Conservation (phyloP, 228 moss, liverwort and hornwort genomes). For the Sphagnum fallax region DNA sequence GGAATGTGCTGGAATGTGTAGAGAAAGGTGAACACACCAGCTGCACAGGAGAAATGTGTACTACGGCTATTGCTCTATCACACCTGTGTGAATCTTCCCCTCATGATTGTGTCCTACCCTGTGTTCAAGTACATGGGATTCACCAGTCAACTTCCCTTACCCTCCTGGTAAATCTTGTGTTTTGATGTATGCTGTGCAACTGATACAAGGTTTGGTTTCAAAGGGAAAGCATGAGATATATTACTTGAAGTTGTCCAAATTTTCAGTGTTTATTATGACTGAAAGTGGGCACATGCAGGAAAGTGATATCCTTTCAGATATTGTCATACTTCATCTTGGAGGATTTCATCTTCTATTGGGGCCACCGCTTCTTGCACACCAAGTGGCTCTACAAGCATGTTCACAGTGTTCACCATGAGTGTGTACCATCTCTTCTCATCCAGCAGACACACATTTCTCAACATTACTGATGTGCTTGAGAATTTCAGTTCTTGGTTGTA, state of each 20-base stretch:
- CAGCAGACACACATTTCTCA: too few relatives aligned
- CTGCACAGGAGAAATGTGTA: slow-evolving; percentile 94
- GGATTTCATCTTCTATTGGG: slow-evolving; percentile 52
- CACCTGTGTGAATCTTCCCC: slow-evolving; percentile 88
- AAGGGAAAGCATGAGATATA: too few relatives aligned
- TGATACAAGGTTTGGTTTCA: neutral
- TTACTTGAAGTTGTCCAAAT: too few relatives aligned
- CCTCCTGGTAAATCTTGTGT: slow-evolving; percentile 67
- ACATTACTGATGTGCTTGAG: too few relatives aligned
- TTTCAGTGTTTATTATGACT: too few relatives aligned
- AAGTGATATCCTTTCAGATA: slow-evolving; percentile 43
- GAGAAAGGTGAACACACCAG: slow-evolving; percentile 81
- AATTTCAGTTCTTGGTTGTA: too few relatives aligned
- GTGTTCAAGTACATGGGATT: slow-evolving; percentile 99
- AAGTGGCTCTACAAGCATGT: slow-evolving; percentile 74
- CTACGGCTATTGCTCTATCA: slow-evolving; percentile 79
- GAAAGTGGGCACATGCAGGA: slow-evolving; percentile 31
- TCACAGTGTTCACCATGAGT: slow-evolving; percentile 47
- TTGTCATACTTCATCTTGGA: slow-evolving; percentile 49
- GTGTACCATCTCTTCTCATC: neutral
- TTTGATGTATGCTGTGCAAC: neutral
- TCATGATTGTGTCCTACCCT: slow-evolving; percentile 83
- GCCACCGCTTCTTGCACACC: slow-evolving; percentile 29
- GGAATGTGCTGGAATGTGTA: slow-evolving; percentile 12
- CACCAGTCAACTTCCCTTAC: slow-evolving; percentile 85